A percentile compares a stretch with the other conserved stretches of the same genome.
Evolutionary conservation across 257 asterid species (phyloP).

Genomic region (Penstemon barbatus): DNA sequence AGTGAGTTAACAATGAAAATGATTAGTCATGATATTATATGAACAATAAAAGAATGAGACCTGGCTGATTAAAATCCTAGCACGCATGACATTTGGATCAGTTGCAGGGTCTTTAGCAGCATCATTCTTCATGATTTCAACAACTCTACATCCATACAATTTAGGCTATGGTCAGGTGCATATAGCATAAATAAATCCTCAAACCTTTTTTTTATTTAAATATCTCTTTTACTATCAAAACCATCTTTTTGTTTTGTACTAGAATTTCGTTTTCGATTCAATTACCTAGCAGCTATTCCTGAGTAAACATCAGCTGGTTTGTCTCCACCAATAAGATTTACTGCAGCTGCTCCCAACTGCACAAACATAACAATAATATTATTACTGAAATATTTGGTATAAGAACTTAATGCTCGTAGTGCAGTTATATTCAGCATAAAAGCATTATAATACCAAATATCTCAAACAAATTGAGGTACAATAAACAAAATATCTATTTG

Average conservation of each 20-base stretch:
- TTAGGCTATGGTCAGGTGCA: too few species aligned
- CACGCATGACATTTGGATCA: conserved; percentile 62
- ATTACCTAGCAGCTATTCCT: conserved; percentile 90
- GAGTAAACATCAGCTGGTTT: conserved; percentile 99
- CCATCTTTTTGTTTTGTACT: too few species aligned
- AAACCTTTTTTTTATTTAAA: too few species aligned
- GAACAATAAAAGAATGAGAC: conserved; percentile 31
- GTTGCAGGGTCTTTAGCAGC: conserved; percentile 73
- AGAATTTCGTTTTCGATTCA: too few species aligned
- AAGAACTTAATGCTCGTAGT: conserved; percentile 13
- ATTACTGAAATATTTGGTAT: conserved; percentile 12
- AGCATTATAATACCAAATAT: conserved; percentile 16
- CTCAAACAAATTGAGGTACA: conserved; percentile 11
- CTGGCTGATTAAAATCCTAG: conserved; percentile 79
- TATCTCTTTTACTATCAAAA: too few species aligned
- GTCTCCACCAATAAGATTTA: conserved; percentile 89
- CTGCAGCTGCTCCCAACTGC: conserved; percentile 96
- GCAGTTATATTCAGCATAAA: conserved; percentile 13
- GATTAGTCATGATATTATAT: background rate
- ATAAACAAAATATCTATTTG: conserved; percentile 3
- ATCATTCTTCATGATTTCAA: conserved; percentile 80
- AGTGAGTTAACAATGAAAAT: background rate
- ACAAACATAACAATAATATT: conserved; percentile 25
- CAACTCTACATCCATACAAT: conserved; percentile 55
- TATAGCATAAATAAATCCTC: too few species aligned